Conservation (phyloP, 2,329 filamentous ascomycete genomes). For the Cladosporium sp. region DNA sequence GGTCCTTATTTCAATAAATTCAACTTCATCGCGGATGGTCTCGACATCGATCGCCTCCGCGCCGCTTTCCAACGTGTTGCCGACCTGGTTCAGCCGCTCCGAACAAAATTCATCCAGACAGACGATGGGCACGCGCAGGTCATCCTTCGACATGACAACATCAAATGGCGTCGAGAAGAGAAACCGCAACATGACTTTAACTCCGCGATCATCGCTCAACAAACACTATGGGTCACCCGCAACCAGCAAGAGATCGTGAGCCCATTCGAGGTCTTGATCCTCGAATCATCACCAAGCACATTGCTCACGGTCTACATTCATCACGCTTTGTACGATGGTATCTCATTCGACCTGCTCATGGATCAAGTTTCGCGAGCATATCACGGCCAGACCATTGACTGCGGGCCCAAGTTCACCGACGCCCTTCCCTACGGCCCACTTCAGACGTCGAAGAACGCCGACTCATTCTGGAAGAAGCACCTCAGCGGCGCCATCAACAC, state of each 20-base stretch:
- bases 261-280: constrained; percentile 51
- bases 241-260: constrained; percentile 48
- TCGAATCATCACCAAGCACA: constrained; percentile 30
- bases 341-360: constrained; percentile 67
- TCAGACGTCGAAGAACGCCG: constrained; percentile 41
- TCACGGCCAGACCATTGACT: constrained; percentile 23
- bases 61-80: constrained; percentile 57
- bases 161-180: not conserved
- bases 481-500: not conserved
- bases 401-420: constrained; percentile 59
- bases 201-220: constrained; percentile 37
- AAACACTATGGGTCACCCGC: constrained; percentile 50
- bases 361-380: constrained; percentile 55
- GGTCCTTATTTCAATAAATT: constrained; percentile 77
- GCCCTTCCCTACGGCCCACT: constrained; percentile 68
- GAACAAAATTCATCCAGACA: constrained; percentile 69
- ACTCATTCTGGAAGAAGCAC: constrained; percentile 61
- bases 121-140: constrained; percentile 74
- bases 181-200: not conserved
- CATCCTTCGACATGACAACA: constrained; percentile 45
- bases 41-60: constrained; percentile 49
- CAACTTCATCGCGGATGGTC: constrained; percentile 49
- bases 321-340: constrained; percentile 84
- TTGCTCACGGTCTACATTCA: constrained; percentile 67
- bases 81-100: constrained; percentile 57